A percentile compares a stretch with the other conserved stretches of the same genome.
phyloP scores from a whole-genome alignment of 306 rosid genomes.

The Vigna hirtella region DNA sequence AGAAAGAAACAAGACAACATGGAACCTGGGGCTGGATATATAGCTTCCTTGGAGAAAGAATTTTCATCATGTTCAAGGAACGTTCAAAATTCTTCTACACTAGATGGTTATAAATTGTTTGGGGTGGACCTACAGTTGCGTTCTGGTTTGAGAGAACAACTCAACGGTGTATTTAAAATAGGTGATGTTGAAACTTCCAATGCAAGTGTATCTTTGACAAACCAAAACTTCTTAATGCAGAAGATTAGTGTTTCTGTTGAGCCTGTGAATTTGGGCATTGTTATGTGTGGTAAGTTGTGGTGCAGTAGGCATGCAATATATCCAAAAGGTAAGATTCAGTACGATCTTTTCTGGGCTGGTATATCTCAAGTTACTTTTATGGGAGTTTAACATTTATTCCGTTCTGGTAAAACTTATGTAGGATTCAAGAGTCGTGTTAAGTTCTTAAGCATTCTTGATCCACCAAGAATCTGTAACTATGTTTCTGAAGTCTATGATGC shows the following conservation, averaged over 20 bases:
- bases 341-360: conserved; percentile 5
- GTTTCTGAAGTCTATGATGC: conserved; percentile 81
- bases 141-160: conserved; percentile 43
- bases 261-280: conserved; percentile 65
- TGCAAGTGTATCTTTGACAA: conserved; percentile 31
- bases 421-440: conserved; percentile 80
- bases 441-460: conserved; percentile 73
- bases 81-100: conserved; percentile 37
- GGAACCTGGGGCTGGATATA: conserved; percentile 45
- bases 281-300: conserved; percentile 71
- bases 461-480: conserved; percentile 65
- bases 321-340: conserved; percentile 77
- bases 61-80: conserved; percentile 42
- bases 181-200: conserved; percentile 32
- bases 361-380: conserved; percentile 3
- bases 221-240: conserved; percentile 28
- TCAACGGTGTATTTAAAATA: conserved; percentile 23
- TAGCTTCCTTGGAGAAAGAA: conserved; percentile 39
- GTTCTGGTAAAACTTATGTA: conserved; percentile 50
- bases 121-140: conserved; percentile 53
- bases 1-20: conserved; percentile 45
- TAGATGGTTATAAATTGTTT: conserved; percentile 55
- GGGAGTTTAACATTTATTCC: conserved; percentile 38
- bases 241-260: conserved; percentile 50
- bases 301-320: conserved; percentile 71